phyloP scores from a whole-genome alignment of 768 basidiomycete genomes.

The Kwoniella sp. region DNA sequence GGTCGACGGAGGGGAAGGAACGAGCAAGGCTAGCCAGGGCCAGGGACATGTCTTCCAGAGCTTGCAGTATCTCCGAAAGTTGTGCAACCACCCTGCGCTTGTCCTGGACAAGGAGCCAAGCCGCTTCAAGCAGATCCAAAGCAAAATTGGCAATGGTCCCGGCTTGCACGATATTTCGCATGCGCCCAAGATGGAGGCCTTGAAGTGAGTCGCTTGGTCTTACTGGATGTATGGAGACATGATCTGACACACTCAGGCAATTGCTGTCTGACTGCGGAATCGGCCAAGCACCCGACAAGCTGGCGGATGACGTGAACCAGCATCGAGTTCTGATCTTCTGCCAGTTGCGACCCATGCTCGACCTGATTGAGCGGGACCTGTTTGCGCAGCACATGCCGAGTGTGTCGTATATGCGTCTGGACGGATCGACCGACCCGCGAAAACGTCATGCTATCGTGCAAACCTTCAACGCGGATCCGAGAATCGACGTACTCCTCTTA shows the following conservation, averaged over 20 bases:
- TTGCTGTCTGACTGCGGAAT: conserved; percentile 91
- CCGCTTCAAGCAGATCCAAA: conserved; percentile 58
- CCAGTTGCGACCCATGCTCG: conserved; percentile 98
- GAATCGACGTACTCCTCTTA: conserved; percentile 89
- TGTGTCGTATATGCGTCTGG: conserved; percentile 96
- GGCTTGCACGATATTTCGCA: conserved; percentile 72
- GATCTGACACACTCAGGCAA: conserved; percentile 60
- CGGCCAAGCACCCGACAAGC: conserved; percentile 64
- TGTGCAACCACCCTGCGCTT: conserved; percentile 94
- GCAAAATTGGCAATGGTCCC: neutral
- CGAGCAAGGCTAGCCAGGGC: too few species aligned
- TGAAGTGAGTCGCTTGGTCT: conserved; percentile 73
- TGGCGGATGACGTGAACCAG: conserved; percentile 66
- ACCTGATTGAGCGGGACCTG: conserved; percentile 89
- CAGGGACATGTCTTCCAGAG: conserved; percentile 95
- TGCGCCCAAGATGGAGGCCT: conserved; percentile 86
- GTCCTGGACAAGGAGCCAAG: conserved; percentile 69
- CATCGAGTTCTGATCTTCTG: conserved; percentile 99
- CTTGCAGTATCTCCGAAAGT: conserved; percentile 89
- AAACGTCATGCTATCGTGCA: conserved; percentile 96
- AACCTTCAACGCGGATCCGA: conserved; percentile 95
- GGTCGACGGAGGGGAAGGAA: conserved; percentile 31
- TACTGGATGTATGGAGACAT: too few species aligned
- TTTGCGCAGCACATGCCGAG: conserved; percentile 90
- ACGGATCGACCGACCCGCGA: conserved; percentile 83